A percentile compares a stretch with the other conserved stretches of the same genome.
These are phyloP conservation scores for Salvia sclarea DNA, from an alignment of 305 asterid species.

Conservation along the genomic window DNA sequence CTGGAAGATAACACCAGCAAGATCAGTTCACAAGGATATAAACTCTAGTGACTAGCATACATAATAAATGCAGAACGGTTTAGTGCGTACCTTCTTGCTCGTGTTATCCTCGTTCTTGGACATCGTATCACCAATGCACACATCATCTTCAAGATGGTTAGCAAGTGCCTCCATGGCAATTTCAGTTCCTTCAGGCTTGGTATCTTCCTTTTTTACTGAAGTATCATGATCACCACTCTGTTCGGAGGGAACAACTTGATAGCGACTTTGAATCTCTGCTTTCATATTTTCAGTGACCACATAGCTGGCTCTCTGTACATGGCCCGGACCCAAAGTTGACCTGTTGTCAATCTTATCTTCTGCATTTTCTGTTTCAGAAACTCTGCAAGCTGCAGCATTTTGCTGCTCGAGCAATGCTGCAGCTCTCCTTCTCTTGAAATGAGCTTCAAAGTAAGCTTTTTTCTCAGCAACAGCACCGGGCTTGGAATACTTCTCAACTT, in stretches of 20 bases:
- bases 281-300: conserved; percentile 27
- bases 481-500: conserved; percentile 67
- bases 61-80: conserved; percentile 9
- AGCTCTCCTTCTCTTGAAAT: conserved; percentile 70
- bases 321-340: conserved; percentile 21
- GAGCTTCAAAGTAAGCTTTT: conserved; percentile 93
- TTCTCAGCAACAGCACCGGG: conserved; percentile 97
- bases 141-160: conserved; percentile 30
- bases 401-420: conserved; percentile 62
- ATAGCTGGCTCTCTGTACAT: conserved; percentile 16
- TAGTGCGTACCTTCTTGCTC: conserved; percentile 37
- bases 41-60: not conserved
- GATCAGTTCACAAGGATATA: conserved; percentile 17
- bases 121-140: conserved; percentile 28
- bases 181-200: conserved; percentile 28
- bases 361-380: conserved; percentile 26
- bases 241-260: conserved; percentile 17
- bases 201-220: conserved; percentile 29
- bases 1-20: conserved; percentile 38
- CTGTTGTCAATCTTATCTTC: conserved; percentile 19
- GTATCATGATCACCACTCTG: conserved; percentile 26
- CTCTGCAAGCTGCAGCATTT: conserved; percentile 34
- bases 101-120: conserved; percentile 30
- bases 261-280: conserved; percentile 29
- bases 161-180: conserved; percentile 27